Conservation (phyloP, 2,329 filamentous ascomycete species). For the Colletotrichum plurivorum region DNA sequence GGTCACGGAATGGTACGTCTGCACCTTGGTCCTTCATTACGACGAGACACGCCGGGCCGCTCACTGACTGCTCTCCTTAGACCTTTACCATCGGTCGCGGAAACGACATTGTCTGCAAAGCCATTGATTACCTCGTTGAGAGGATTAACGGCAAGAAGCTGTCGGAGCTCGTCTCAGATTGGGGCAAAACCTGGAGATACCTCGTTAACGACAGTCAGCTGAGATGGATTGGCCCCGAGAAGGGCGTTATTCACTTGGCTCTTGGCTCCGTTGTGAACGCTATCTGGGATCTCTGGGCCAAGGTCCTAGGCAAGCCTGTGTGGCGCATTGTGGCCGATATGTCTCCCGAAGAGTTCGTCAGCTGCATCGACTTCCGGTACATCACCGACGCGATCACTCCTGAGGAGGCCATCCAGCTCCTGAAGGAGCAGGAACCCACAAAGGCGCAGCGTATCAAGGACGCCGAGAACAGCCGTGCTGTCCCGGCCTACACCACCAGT, state of each 20-base stretch:
- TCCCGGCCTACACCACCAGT: conserved; percentile 91
- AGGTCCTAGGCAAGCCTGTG: conserved; percentile 86
- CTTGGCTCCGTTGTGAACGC: conserved; percentile 92
- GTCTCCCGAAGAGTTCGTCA: conserved; percentile 87
- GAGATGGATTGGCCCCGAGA: conserved; percentile 94
- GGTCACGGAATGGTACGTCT: conserved; percentile 82
- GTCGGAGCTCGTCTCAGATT: conserved; percentile 82
- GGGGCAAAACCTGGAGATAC: conserved; percentile 91
- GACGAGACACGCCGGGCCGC: neutral
- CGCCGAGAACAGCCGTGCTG: conserved; percentile 79
- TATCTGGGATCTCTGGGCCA: conserved; percentile 96
- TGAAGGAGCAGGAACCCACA: conserved; percentile 74
- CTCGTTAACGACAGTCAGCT: conserved; percentile 93
- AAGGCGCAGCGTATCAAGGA: conserved; percentile 82
- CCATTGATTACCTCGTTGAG: conserved; percentile 83
- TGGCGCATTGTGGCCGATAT: conserved; percentile 94
- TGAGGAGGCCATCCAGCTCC: conserved; percentile 81
- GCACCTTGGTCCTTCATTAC: neutral
- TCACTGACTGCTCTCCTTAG: conserved; percentile 47
- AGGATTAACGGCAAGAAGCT: conserved; percentile 83
- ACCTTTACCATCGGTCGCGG: conserved; percentile 90
- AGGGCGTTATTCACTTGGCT: conserved; percentile 93
- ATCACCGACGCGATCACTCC: conserved; percentile 94
- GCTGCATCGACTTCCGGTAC: conserved; percentile 94
- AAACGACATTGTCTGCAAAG: conserved; percentile 92